Conservation (phyloP, 2,329 filamentous ascomycete species). For the Aspergillus tamarii region DNA sequence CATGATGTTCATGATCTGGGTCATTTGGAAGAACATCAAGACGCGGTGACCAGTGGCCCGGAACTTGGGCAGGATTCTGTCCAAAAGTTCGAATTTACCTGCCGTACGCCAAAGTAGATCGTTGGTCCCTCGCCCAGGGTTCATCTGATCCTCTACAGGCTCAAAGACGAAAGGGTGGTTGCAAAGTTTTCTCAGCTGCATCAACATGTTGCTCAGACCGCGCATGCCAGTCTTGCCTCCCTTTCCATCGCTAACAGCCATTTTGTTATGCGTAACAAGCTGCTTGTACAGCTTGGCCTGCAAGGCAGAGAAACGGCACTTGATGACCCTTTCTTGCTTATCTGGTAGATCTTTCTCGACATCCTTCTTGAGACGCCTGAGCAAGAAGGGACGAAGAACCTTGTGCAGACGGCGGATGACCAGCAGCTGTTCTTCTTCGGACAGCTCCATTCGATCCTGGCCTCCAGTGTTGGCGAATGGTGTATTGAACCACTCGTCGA, state of each 20-base stretch:
- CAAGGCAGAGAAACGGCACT: slow-evolving; percentile 95
- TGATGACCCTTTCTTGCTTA: slow-evolving; percentile 99
- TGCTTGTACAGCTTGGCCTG: slow-evolving; percentile 96
- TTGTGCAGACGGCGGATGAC: slow-evolving; percentile 98
- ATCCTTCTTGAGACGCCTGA: slow-evolving; percentile 98
- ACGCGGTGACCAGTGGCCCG: slow-evolving; percentile 88
- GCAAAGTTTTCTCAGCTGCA: slow-evolving; percentile 98
- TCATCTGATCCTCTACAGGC: slow-evolving; percentile 97
- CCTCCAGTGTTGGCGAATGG: slow-evolving; percentile 97
- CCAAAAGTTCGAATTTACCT: slow-evolving; percentile 95
- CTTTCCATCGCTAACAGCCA: slow-evolving; percentile 92
- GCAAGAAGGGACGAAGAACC: slow-evolving; percentile 93
- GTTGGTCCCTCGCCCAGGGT: slow-evolving; percentile 83
- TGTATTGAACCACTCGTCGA: slow-evolving; percentile 99
- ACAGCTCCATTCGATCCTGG: slow-evolving; percentile 98
- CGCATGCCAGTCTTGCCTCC: slow-evolving; percentile 92
- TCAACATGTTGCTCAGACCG: slow-evolving; percentile 98
- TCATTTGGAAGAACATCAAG: slow-evolving; percentile 99
- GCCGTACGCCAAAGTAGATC: slow-evolving; percentile 93
- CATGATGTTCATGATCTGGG: slow-evolving; percentile 99
- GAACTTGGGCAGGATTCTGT: slow-evolving; percentile 92
- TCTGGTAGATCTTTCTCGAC: slow-evolving; percentile 98
- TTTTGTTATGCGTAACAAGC: slow-evolving; percentile 92
- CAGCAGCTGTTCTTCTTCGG: slow-evolving; percentile 98
- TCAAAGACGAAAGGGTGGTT: slow-evolving; percentile 99